Conservation (phyloP, 2,329 filamentous ascomycete species). For the Talaromyces islandicus region DNA sequence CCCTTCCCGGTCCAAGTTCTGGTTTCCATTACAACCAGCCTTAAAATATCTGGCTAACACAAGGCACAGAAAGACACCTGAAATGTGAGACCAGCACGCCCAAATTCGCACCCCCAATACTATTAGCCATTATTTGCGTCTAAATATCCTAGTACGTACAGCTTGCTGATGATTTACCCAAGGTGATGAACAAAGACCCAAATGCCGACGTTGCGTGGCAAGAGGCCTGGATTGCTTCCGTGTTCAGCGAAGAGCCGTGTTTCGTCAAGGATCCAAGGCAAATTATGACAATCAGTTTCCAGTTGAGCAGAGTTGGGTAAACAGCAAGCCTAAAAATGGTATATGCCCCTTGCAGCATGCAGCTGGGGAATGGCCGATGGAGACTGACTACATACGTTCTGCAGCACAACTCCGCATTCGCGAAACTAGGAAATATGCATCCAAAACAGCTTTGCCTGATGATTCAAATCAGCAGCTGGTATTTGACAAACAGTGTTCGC, state of each 20-base stretch:
- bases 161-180: background rate
- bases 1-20: background rate
- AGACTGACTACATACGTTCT: background rate
- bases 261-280: background rate
- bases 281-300: background rate
- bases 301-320: background rate
- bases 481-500: background rate
- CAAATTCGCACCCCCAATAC: background rate
- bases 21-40: too few relatives aligned
- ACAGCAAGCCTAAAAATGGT: background rate
- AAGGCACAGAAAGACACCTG: background rate
- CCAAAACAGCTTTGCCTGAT: background rate
- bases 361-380: background rate
- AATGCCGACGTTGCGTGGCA: background rate
- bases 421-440: background rate
- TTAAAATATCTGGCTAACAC: background rate
- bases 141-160: background rate
- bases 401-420: background rate
- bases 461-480: background rate
- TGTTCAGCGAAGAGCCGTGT: background rate
- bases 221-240: background rate
- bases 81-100: background rate
- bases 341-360: background rate
- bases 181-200: background rate
- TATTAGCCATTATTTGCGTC: background rate